Evolutionary conservation across 352 stramenopile genomes (phyloP), one percentile per base, ranked within the genome.

Genomic region (Phytophthora cajani): DNA sequence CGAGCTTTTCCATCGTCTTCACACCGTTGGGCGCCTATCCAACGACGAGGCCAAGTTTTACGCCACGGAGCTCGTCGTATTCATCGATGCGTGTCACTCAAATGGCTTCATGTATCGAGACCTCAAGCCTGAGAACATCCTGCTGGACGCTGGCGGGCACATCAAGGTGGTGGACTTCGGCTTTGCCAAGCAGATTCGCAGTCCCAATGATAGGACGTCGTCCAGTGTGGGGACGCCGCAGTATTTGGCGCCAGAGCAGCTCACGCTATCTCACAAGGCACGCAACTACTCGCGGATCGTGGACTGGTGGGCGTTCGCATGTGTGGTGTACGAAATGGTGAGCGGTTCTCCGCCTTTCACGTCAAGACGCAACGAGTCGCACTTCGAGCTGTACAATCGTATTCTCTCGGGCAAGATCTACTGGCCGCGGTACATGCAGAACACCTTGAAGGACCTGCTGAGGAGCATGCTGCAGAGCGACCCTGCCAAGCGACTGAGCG

Each of bases 91-190:
- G 12, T 84, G 82, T 16, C 87, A 93, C 38, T 23, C 32, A 1
- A 77, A 87, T 30, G 72, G 76, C 14, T 90, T 79, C 58, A 92
- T 97, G 72, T 97, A 97, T 71, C 78, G 90, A 8, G 90, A 98
- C 54, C 75, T 98, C 38, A 97, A 98, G 74, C 91, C 91, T 4
- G 89, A 97, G 58, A 98, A 98, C 66, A 82, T 98, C 52, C 59
- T 98, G 60, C 70, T 98, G 47, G 87, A 95, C 50, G 75, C 78
- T 3, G 42, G 58, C 5, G 87, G 87, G 1, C 84, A 95, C 63
- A 61, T 93, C 50, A 87, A 82, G 51, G 78, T 93, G 38, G 77
- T 92, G 0, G 87, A 95, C 64, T 81, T 93, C 42, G 85, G 87
- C 2, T 92, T 94, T 62, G 70, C 79, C 44, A 89, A 89, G 57